Evolutionary conservation across 768 basidiomycete species (phyloP), one percentile per base, ranked within the genome.

Genomic region (Lactarius akahatsu): DNA sequence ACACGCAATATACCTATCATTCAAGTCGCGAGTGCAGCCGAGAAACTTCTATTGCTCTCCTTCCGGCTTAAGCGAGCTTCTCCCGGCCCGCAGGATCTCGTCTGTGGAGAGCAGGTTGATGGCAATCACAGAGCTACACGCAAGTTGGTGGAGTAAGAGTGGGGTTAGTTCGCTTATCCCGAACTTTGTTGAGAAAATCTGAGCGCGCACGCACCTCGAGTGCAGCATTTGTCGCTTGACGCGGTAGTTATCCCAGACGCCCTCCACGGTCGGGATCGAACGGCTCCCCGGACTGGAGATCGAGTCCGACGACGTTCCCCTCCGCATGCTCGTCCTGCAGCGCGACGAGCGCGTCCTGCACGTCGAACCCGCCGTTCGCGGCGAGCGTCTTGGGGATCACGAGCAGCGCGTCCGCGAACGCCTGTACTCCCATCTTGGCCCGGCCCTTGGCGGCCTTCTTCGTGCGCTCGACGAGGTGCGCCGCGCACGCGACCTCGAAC

Each of bases 211-310:
- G 75, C 71, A 95, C 94, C 92, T 93, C 73, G 94, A 96, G 75
- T 98, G 96, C 56, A 99, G 79, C 94, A 99, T 97, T 76, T 99
- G 97, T 67, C 96, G 83, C 82, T 99, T 99, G 67, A 99, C 97
- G 70, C 97, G 83, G 75, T 97, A 98, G 79, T 98, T 98, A 76
- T 99, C 97, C 96, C 96, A 99, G 32, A 99, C 88, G 43, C 97
- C 97, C 74, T 95, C 91, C 6, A 93, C 88, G 11, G 92, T 92
- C 26, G 97, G 97, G 97, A 74, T 99, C 96, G 74, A 96, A 91
- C 1, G 96, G 95, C 77, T 97, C 94, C 60, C 97, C 97, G 20
- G 94, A 91, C 75, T 94, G 81, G 43, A 99, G 80, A 78, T 98
- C 93, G 68, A 99, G 76, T 18, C 97, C 97, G 69, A 96, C 96